phyloP scores from a whole-genome alignment of 1,139 yeast genomes.

The Pichia sp. region DNA sequence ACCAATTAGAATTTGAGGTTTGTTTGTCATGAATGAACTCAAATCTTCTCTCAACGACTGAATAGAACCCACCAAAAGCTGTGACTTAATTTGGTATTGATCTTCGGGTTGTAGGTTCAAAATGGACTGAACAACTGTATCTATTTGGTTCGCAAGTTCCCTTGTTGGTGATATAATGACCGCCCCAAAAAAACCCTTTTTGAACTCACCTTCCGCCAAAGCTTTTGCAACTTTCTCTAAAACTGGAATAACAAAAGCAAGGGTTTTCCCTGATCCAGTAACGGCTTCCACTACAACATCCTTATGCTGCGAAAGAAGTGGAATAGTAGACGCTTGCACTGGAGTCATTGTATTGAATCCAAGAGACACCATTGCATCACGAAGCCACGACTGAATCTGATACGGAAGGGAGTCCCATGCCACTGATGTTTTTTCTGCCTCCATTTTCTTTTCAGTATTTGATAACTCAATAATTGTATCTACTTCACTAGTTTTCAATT shows the following conservation, averaged over 20 bases:
- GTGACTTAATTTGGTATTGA: conserved; percentile 47
- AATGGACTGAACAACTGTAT: conserved; percentile 57
- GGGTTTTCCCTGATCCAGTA: conserved; percentile 94
- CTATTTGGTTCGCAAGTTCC: conserved; percentile 84
- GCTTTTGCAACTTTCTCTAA: conserved; percentile 54
- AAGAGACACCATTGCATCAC: conserved; percentile 62
- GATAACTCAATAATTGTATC: too few relatives aligned
- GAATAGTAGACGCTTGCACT: conserved; percentile 94
- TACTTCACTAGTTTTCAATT: too few relatives aligned
- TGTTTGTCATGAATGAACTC: conserved; percentile 45
- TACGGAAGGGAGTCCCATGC: conserved; percentile 26
- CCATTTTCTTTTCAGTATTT: conserved; percentile 17
- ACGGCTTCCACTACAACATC: conserved; percentile 97
- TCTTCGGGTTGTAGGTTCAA: conserved; percentile 55
- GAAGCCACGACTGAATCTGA: conserved; percentile 40
- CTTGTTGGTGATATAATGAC: conserved; percentile 84
- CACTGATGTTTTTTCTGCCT: conserved; percentile 18
- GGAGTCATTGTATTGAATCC: conserved; percentile 91
- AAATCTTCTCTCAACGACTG: conserved; percentile 71
- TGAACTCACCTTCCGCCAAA: conserved; percentile 26
- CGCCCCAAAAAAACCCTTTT: conserved; percentile 64
- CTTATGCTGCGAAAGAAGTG: conserved; percentile 78
- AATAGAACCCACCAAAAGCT: conserved; percentile 76
- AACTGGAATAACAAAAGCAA: conserved; percentile 81
- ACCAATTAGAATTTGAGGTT: conserved; percentile 76